Evolutionary conservation across 2,329 filamentous ascomycete species (phyloP).

Genomic region (Pseudogymnoascus sp.): DNA sequence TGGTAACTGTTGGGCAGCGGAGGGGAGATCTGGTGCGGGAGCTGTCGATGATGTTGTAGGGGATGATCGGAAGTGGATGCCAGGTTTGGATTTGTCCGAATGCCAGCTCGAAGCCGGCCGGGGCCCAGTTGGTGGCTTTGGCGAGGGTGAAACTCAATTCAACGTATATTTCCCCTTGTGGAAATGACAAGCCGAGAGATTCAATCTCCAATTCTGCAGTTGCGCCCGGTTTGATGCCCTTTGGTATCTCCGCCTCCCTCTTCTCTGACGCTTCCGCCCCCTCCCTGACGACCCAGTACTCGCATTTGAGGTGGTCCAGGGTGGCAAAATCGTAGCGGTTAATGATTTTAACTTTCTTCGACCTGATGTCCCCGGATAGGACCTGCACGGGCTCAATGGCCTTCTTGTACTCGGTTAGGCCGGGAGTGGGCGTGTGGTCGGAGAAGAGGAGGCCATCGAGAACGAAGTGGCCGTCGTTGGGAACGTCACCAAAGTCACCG

Average conservation of each 20-base stretch:
- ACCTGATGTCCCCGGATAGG: constrained; percentile 12
- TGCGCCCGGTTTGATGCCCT: constrained; percentile 35
- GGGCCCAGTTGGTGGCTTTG: constrained; percentile 43
- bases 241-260: constrained; percentile 36
- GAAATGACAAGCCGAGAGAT: constrained; percentile 13
- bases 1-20: constrained; percentile 21
- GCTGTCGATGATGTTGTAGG: constrained; percentile 13
- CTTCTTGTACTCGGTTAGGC: constrained; percentile 36
- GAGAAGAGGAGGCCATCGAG: constrained; percentile 37
- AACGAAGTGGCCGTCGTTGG: constrained; percentile 38
- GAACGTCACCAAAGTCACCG: constrained; percentile 38
- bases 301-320: constrained; percentile 43
- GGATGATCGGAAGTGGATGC: constrained; percentile 23
- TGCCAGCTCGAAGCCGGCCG: constrained; percentile 44
- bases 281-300: constrained; percentile 37
- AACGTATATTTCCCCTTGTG: constrained; percentile 38
- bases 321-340: constrained; percentile 47
- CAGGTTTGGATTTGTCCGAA: constrained; percentile 38
- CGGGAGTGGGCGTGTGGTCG: constrained; percentile 36
- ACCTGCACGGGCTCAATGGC: constrained; percentile 35
- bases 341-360: constrained; percentile 24
- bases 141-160: constrained; percentile 38
- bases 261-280: constrained; percentile 30
- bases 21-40: constrained; percentile 10
- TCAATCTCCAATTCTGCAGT: constrained; percentile 17